A percentile compares a stretch with the other conserved stretches of the same genome.
phyloP scores from a whole-genome alignment of 805 yeast genomes.

The Diddensiella transvaalensis region DNA sequence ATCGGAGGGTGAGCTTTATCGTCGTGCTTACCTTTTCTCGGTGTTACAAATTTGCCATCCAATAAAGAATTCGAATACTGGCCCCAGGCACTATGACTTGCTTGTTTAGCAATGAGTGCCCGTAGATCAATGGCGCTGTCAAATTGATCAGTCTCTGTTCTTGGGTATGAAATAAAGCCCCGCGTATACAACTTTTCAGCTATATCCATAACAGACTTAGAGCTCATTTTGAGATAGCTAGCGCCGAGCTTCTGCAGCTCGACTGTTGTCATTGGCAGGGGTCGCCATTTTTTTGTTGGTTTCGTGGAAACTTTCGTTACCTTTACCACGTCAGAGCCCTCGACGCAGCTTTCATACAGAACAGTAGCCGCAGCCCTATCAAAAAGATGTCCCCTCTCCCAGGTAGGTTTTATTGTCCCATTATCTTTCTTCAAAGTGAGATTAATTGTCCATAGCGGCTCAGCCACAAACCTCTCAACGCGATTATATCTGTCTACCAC shows the following conservation, averaged over 20 bases:
- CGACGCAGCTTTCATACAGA: slow-evolving; percentile 65
- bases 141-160: slow-evolving; percentile 93
- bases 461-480: slow-evolving; percentile 66
- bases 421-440: slow-evolving; percentile 38
- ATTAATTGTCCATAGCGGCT: slow-evolving; percentile 74
- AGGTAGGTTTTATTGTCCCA: slow-evolving; percentile 44
- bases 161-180: slow-evolving; percentile 90
- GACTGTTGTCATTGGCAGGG: slow-evolving; percentile 91
- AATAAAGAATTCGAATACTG: slow-evolving; percentile 51
- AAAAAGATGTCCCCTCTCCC: slow-evolving; percentile 71
- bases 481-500: slow-evolving; percentile 87
- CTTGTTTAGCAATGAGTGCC: slow-evolving; percentile 58
- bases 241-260: slow-evolving; percentile 88
- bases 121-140: slow-evolving; percentile 72
- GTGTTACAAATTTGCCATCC: slow-evolving; percentile 50
- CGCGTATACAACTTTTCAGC: slow-evolving; percentile 85
- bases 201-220: slow-evolving; percentile 65
- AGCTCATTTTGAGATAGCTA: slow-evolving; percentile 64
- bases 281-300: slow-evolving; percentile 75
- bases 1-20: slow-evolving; percentile 99
- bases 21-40: slow-evolving; percentile 77
- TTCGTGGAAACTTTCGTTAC: slow-evolving; percentile 50
- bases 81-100: slow-evolving; percentile 62
- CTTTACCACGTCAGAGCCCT: slow-evolving; percentile 43
- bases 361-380: slow-evolving; percentile 64